Conservation (phyloP, 2,329 filamentous ascomycete genomes). For the Aureobasidium subglaciale region DNA sequence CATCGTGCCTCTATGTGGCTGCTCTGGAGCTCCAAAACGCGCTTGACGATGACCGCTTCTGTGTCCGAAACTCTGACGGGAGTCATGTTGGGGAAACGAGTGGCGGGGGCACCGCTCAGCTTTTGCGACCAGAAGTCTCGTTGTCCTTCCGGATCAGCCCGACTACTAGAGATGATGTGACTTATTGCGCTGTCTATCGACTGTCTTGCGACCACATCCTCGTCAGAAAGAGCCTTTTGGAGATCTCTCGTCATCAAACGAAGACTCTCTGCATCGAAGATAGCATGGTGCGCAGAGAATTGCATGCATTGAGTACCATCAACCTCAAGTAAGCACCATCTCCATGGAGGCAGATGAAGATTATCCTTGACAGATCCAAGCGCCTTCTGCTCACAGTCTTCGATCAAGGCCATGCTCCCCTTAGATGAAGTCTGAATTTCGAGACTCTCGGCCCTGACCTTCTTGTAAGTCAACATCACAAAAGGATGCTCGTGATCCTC, state of each 20-base stretch:
- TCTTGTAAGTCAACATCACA: constrained; percentile 62
- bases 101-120: constrained; percentile 35
- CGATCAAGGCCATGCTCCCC: not conserved
- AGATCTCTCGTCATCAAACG: constrained; percentile 58
- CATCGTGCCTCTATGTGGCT: constrained; percentile 50
- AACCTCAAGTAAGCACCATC: constrained; percentile 42
- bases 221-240: constrained; percentile 31
- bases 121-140: constrained; percentile 58
- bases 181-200: constrained; percentile 39
- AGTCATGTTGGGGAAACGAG: constrained; percentile 69
- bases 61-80: constrained; percentile 44
- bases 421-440: constrained; percentile 29
- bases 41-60: constrained; percentile 32
- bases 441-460: constrained; percentile 31
- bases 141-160: constrained; percentile 24
- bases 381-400: not conserved
- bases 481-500: constrained; percentile 57
- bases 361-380: constrained; percentile 32
- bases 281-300: constrained; percentile 64
- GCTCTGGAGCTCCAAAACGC: constrained; percentile 35
- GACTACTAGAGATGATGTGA: constrained; percentile 37
- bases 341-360: constrained; percentile 57
- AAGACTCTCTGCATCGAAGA: constrained; percentile 79
- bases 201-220: constrained; percentile 20
- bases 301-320: constrained; percentile 29